These are phyloP conservation scores for Terana coerulea DNA, from an alignment of 768 basidiomycete species.

Conservation along the genomic window DNA sequence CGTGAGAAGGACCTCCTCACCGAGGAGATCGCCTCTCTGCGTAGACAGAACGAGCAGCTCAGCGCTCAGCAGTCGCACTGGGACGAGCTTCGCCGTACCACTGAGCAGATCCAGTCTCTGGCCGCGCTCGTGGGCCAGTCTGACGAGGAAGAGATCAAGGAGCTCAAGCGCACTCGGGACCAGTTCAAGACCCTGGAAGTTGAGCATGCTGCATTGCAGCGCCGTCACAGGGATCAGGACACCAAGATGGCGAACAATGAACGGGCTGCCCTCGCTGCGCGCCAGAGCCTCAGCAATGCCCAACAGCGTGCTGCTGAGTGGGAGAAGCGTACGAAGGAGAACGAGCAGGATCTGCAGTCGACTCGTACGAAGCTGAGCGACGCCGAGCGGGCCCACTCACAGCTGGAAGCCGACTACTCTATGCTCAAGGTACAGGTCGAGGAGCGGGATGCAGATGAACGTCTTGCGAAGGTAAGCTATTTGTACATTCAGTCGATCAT, in stretches of 20 bases:
- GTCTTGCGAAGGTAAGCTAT: slow-evolving; percentile 55
- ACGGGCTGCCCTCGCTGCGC: slow-evolving; percentile 49
- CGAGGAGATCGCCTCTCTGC: slow-evolving; percentile 48
- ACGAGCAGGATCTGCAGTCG: slow-evolving; percentile 59
- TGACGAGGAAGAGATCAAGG: slow-evolving; percentile 70
- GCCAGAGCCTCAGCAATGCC: slow-evolving; percentile 63
- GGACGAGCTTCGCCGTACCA: slow-evolving; percentile 68
- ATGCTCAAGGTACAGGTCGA: slow-evolving; percentile 68
- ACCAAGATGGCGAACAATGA: slow-evolving; percentile 57
- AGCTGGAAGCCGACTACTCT: slow-evolving; percentile 69
- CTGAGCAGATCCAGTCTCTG: slow-evolving; percentile 71
- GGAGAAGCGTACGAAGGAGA: slow-evolving; percentile 75
- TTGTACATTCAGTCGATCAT: background rate
- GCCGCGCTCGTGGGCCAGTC: slow-evolving; percentile 55
- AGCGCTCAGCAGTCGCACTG: slow-evolving; percentile 66
- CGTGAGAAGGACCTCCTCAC: slow-evolving; percentile 60
- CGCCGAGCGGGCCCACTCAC: slow-evolving; percentile 56
- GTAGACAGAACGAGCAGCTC: slow-evolving; percentile 58
- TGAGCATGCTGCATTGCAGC: slow-evolving; percentile 64
- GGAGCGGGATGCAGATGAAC: slow-evolving; percentile 69
- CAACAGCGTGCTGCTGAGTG: slow-evolving; percentile 79
- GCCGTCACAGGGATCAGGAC: slow-evolving; percentile 72
- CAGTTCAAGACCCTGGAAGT: slow-evolving; percentile 54
- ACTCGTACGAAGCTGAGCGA: slow-evolving; percentile 61
- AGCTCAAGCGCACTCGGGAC: slow-evolving; percentile 63